Evolutionary conservation across 768 basidiomycete species (phyloP), one percentile per base, ranked within the genome.

Genomic region (Lyophyllum semitale): DNA sequence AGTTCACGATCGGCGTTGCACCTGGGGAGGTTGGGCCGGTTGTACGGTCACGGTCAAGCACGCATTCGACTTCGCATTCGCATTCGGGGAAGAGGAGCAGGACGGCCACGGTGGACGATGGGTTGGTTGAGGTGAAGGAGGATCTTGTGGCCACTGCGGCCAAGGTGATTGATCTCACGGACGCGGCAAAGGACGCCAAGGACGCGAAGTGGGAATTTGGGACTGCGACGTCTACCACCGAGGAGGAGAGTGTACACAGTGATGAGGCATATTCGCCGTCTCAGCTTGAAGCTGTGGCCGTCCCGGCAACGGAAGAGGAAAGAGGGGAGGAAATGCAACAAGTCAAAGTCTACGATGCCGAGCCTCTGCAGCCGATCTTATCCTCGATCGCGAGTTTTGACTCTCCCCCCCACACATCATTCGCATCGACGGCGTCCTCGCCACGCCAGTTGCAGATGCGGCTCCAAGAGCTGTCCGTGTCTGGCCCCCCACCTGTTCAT

Each of bases 121-220:
- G 54, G 22, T 42, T 18, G 25, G 51, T 40, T 33, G 35, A 46
- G 51, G 54, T 32, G 43, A 52, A 53, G 20, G 57, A 48, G 23
- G 51, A 51, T 4, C 37, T 30, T 22, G 52, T 37, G 29, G 38
- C 9, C 15, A 44, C 17, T 9, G 53, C 25, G 17, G 56, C 55
- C 23, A 66, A 62, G 43, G 60, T 73, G 22, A 59, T 73, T 18
- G 76, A 76, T 52, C 55, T 71, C 57, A 73, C 69, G 8, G 69
- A 66, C 26, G 47, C 37, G 23, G 33, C 29, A 42, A 59, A 62
- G 35, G 66, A 65, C 30, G 42, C 29, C 29, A 43, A 44, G 49
- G 67, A 64, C 33, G 51, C 51, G 43, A 84, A 78, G 64, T 85
- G 82, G 84, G 77, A 79, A 64, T 87, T 87, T 64, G 85, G 85